Evolutionary conservation across 805 yeast genomes (phyloP), one percentile per base, ranked within the genome.

Genomic region (Wickerhamiella cacticola): DNA sequence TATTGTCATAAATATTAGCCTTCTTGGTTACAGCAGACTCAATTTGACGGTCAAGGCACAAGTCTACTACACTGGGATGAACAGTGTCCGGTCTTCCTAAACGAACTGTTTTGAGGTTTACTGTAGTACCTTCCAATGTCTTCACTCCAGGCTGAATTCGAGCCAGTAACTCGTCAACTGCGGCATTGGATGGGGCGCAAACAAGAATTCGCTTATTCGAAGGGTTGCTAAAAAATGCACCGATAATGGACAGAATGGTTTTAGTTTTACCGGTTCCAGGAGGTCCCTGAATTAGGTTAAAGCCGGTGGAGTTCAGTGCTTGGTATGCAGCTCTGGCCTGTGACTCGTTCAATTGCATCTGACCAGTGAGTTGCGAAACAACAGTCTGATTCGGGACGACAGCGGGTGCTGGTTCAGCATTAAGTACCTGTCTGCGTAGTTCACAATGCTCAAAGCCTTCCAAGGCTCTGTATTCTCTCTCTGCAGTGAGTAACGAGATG

Each of bases 221-320:
- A 1, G 41, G 41, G 4, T 62, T 56, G 2, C 64, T 59, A 46
- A 68, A 52, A 28, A 79, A 76, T 48, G 86, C 77, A 0, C 96
- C 96, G 26, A 89, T 75, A 44, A 89, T 80, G 21, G 96, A 96
- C 40, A 92, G 63, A 65, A 94, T 92, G 0, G 99, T 92, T 61
- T 89, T 94, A 1, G 99, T 94, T 63, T 92, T 92, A 69, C 99
- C 99, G 0, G 97, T 89, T 64, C 99, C 99, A 0, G 99, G 99
- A 0, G 99, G 99, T 50, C 68, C 99, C 66, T 92, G 98, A 62
- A 92, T 88, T 46, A 92, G 69, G 0, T 94, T 80, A 59, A 92
- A 86, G 0, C 98, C 99, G 1, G 70, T 69, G 7, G 74, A 68
- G 21, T 69, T 62, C 25, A 78, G 75, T 0, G 95, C 74, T 1